A percentile compares a stretch with the other conserved stretches of the same genome.
Evolutionary conservation across 2,329 filamentous ascomycete genomes (phyloP).

Genomic region (Macrophomina tecta): DNA sequence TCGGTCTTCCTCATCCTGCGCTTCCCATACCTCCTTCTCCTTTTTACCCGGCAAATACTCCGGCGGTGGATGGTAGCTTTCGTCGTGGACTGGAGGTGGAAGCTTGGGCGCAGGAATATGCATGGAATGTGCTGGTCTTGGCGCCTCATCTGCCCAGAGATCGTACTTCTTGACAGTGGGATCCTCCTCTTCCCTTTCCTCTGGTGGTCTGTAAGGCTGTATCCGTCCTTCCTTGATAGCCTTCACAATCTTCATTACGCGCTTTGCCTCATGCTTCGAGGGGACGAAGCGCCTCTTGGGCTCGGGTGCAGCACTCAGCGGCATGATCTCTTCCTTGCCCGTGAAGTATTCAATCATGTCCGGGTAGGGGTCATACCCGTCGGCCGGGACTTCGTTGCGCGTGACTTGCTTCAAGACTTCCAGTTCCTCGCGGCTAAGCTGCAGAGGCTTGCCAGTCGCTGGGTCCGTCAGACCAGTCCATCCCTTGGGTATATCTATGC

Average conservation of each 20-base stretch:
- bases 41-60: slow-evolving; percentile 90
- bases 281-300: slow-evolving; percentile 95
- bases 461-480: slow-evolving; percentile 97
- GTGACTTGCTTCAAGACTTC: slow-evolving; percentile 88
- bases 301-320: slow-evolving; percentile 89
- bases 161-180: slow-evolving; percentile 79
- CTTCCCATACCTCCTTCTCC: slow-evolving; percentile 85
- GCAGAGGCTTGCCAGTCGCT: slow-evolving; percentile 87
- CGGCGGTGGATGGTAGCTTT: slow-evolving; percentile 93
- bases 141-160: slow-evolving; percentile 91
- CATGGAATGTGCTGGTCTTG: slow-evolving; percentile 85
- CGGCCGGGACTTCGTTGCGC: slow-evolving; percentile 83
- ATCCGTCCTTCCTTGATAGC: slow-evolving; percentile 95
- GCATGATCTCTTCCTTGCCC: slow-evolving; percentile 89
- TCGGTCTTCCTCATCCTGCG: slow-evolving; percentile 85
- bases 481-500: slow-evolving; percentile 94
- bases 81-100: slow-evolving; percentile 89
- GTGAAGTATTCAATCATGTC: slow-evolving; percentile 95
- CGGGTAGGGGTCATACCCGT: slow-evolving; percentile 91
- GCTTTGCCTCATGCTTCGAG: slow-evolving; percentile 95
- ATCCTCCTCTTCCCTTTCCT: slow-evolving; percentile 75
- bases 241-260: slow-evolving; percentile 95
- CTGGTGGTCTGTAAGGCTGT: slow-evolving; percentile 81
- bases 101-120: slow-evolving; percentile 94
- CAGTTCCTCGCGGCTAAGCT: slow-evolving; percentile 85